Base-by-base conservation (phyloP, 371 early-diverging fungal genomes). In the Fennellomyces sp. region DNA sequence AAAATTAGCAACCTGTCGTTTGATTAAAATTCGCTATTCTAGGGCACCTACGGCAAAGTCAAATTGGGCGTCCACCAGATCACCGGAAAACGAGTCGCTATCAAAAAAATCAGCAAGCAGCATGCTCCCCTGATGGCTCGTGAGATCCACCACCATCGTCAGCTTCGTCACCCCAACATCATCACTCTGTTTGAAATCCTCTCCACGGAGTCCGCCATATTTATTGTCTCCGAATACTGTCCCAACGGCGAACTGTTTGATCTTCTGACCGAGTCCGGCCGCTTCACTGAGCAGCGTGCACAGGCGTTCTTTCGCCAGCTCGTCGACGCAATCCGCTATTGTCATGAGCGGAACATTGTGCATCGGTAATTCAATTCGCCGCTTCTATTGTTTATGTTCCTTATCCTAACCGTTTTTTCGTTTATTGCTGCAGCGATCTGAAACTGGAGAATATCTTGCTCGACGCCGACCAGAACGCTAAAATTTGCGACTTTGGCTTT, bases 401-500 rank as follows among this genome's bases (percentile, higher is more conserved):
- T 50, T 8, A 25, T 36, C 27, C 35, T 54, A 13, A 1, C 6
- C 39, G 13, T 11, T 39, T 13, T 6, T 11, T 11, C n/a, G 19
- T 33, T 42, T 39, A 48, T 39, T 28, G 25, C 35, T 50, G 45
- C 52, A 88, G 91, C 47, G 94, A 94, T 71, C 78, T 94, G 58
- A 94, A 94, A 65, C 80, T 94, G 25, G 93, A 94, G 69, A 94
- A 94, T 70, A 87, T 94, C 42, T 68, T 94, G 33, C 73, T 94
- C 41, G 91, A 89, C 62, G 70, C 81, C 28, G 80, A 92, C 50
- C 73, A 88, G 61, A 83, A 88, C 54, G 82, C 90, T 64, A 95
- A 94, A 68, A 75, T 95, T 38, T 89, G 89, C 50, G 96, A 95
- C 75, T 94, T 95, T 81, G 96, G 96, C 19, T 94, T 95, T 78